Conservation (phyloP, 176 grass and related monocot genomes). For the Neostapfia colusana region DNA sequence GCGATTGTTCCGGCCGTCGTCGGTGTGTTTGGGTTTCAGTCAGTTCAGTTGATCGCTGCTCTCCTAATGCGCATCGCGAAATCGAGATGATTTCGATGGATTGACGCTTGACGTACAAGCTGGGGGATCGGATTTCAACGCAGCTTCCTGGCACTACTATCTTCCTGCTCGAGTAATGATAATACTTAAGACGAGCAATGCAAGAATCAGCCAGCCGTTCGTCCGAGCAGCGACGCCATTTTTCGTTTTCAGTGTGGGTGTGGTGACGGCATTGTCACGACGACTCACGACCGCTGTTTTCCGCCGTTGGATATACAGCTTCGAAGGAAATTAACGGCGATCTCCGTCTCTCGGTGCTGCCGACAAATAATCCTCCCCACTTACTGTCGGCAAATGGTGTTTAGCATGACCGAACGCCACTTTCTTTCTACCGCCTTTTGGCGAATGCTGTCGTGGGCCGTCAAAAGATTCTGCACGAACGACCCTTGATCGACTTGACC, state of each 20-base stretch:
- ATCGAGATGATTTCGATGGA: constrained; percentile 5
- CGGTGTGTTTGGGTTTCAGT: neutral
- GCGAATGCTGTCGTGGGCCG: neutral
- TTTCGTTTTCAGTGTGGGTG: too few species aligned
- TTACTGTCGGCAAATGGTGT: neutral
- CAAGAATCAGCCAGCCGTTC: too few species aligned
- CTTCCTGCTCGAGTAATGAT: too few species aligned
- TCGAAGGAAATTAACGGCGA: too few species aligned
- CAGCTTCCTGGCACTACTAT: neutral
- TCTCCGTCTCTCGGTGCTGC: neutral
- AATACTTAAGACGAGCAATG: too few species aligned
- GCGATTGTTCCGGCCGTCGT: neutral
- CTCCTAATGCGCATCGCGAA: neutral
- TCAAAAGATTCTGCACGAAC: neutral
- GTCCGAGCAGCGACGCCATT: too few species aligned
- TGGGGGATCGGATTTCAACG: neutral
- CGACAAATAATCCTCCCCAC: constrained; percentile 19
- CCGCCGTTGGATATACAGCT: too few species aligned
- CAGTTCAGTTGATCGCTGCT: neutral
- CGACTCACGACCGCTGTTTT: too few species aligned
- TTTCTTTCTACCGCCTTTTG: neutral
- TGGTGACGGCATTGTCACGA: too few species aligned
- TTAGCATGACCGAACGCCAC: neutral
- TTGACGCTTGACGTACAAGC: neutral
- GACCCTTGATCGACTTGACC: neutral